Percentiles rank a stretch among this genome's conserved stretches.
Evolutionary conservation across 2,329 filamentous ascomycete genomes (phyloP).

Genomic region (Trichoderma lentiforme): DNA sequence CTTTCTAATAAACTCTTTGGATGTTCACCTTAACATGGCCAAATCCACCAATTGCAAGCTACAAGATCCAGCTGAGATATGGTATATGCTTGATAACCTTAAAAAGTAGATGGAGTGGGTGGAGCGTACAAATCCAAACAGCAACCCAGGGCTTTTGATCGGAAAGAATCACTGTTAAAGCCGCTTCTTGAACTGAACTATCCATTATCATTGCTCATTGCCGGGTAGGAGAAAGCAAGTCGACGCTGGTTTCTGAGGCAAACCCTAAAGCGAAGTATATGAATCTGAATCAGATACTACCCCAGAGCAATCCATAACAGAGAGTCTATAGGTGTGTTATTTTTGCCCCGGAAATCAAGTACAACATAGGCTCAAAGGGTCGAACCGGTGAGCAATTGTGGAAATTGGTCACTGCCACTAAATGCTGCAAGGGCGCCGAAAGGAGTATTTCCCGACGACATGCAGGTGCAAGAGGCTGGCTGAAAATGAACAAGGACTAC

Average conservation of each 20-base stretch:
- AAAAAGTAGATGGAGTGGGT: neutral
- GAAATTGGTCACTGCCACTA: neutral
- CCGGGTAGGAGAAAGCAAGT: neutral
- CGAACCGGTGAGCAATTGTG: neutral
- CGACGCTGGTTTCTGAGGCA: neutral
- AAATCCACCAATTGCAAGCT: neutral
- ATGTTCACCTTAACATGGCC: neutral
- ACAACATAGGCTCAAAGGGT: neutral
- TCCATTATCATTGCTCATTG: neutral
- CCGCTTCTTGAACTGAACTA: neutral
- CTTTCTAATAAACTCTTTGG: neutral
- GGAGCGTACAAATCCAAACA: neutral
- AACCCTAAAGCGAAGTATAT: neutral
- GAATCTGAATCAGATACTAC: neutral
- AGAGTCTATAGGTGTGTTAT: neutral
- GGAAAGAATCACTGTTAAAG: neutral
- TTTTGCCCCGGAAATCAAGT: neutral
- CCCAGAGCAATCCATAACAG: neutral
- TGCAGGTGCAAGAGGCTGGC: neutral
- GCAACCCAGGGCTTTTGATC: neutral
- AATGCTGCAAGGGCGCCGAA: neutral
- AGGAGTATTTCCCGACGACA: neutral
- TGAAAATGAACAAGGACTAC: neutral
- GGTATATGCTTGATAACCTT: neutral
- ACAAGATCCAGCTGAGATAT: neutral